Base-by-base conservation (phyloP, 1,284 basidiomycete species). In the Rhodotorula sp. region DNA sequence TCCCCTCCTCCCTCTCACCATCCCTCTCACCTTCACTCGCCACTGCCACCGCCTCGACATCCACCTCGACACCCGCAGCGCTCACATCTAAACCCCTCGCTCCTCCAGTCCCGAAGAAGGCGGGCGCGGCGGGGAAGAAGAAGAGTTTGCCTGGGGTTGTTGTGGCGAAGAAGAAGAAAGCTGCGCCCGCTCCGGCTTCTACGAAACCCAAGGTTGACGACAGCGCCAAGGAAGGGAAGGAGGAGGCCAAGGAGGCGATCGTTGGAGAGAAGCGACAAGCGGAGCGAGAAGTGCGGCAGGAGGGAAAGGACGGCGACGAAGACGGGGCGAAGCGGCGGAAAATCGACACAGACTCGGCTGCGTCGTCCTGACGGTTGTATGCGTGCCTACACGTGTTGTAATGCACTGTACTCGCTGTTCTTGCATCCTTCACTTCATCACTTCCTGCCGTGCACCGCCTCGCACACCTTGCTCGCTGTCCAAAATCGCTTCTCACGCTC, bases 91-190 rank as follows among this genome's bases (percentile, higher is more conserved):
- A 30, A 26, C 26, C 30, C 20, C 61, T 7, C 22, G 61, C 16
- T 30, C 66, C 30, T 6, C 59, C 10, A 26, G 59, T 47, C 7
- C 44, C 52, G 7, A 58, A 63, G 52, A 60, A 63, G 40, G 15
- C 40, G 40, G 40, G 40, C 40, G 40, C 40, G 16, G 40, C 40
- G 44, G 52, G 53, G 51, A 62, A 67, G 58, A 64, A 67, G 48
- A 70, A 70, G 61, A 30, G 30, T 20, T 40, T 70, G 4, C 47
- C 65, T 1, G 69, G 69, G 1, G 24, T 70, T 22, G 60, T 70
- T 13, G 53, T 70, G 24, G 64, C 64, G 59, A 65, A 67, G 65
- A 67, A 70, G 65, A 28, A 31, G 11, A 18, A 51, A 7, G n/a
- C 50, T 15, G 26, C 64, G 7, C 22, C 46, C 1, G 20, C 46